Base-by-base conservation (phyloP, 2,329 filamentous ascomycete species). In the Geosmithia morbida region DNA sequence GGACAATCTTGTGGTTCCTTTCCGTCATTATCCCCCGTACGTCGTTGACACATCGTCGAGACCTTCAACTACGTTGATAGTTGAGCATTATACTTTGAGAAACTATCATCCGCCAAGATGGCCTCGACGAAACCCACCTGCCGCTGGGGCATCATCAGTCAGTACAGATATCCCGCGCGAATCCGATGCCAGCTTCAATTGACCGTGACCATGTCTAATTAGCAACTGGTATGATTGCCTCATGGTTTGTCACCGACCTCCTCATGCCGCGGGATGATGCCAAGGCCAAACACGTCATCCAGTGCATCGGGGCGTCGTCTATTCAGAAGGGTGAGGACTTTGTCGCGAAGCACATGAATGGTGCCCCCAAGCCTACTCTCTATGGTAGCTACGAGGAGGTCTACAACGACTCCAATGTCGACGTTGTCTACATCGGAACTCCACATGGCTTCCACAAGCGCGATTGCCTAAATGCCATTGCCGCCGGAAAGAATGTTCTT, bases 401-500 rank as follows among this genome's bases (percentile, higher is more conserved):
- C 13, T 69, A 68, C 50, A 52, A 54, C 19, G 66, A 70, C 49
- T 56, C 63, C 0, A 49, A 61, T 13, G 66, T 71, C 26, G 68
- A 71, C 49, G 62, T 66, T 19, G 56, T 71, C 41, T 70, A 71
- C 53, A 66, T 71, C 40, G 68, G 66, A 30, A 69, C 63, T 8
- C 68, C 68, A 0, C 66, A 70, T 50, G 60, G 58, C 29, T 66
- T 70, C 46, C 68, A 71, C 54, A 64, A 62, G 50, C 57, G 62
- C 29, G 64, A 67, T 48, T 67, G 63, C 26, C 60, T 70, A 2
- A 63, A 66, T 40, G 68, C 67, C 0, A 70, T 71, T 19, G 53
- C 53, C 0, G 57, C 59, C 1, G 66, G 67, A 1, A 71, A 71
- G 50, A 58, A 69, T 42, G 56, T 71, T 0, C 57, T 71, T 0